Evolutionary conservation across 306 rosid species (phyloP).

Genomic region (Vigna mungo): DNA sequence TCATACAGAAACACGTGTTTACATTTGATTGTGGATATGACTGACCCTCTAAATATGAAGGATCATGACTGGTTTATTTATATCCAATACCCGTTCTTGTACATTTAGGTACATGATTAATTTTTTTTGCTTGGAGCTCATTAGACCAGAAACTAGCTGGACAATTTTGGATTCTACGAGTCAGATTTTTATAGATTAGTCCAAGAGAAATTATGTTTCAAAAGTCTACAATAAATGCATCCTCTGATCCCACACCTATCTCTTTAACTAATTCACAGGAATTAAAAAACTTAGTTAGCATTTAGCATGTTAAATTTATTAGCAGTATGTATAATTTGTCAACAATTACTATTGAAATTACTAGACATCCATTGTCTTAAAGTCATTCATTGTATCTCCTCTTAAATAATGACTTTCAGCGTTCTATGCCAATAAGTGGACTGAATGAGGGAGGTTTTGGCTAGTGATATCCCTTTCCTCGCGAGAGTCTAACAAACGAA

Average conservation of each 20-base stretch:
- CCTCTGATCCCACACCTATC: background rate
- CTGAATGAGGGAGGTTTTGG: background rate
- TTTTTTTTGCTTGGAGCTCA: background rate
- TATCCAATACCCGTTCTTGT: background rate
- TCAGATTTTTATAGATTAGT: background rate
- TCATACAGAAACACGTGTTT: too few species aligned
- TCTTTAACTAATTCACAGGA: background rate
- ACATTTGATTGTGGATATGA: background rate
- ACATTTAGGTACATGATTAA: background rate
- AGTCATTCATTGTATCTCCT: background rate
- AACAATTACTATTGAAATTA: background rate
- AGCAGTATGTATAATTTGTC: background rate
- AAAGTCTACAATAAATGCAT: background rate
- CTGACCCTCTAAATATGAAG: background rate
- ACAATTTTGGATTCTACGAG: background rate
- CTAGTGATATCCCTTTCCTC: background rate
- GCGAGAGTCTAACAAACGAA: background rate
- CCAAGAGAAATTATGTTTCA: background rate
- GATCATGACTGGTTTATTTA: too few species aligned
- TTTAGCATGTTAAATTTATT: background rate
- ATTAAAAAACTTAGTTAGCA: background rate
- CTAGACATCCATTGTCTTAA: background rate
- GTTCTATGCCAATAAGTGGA: background rate
- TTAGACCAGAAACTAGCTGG: background rate
- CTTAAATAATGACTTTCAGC: too few species aligned